Base-by-base conservation (phyloP, 2,329 filamentous ascomycete genomes). In the Colletotrichum caudatum region DNA sequence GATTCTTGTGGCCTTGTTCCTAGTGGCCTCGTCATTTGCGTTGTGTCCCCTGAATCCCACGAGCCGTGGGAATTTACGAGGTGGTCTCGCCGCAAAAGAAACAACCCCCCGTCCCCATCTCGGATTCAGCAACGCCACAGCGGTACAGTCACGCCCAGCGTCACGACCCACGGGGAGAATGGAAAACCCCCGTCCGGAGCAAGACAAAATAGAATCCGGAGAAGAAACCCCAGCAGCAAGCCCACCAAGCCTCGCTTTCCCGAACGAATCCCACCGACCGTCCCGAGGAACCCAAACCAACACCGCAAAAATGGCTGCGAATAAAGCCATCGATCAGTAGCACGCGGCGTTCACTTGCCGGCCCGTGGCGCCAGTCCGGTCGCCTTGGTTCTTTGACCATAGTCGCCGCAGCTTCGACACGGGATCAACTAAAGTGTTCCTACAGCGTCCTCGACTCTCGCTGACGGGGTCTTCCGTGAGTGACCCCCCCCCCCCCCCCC, bases 291-390 rank as follows among this genome's bases (percentile, higher is more conserved):
- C 37, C 56, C 35, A 23, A 41, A 37, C 9, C 11, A 11, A 11
- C 16, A 37, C 33, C 44, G 33, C 50, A 58, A 37, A 37, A 59
- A 33, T 41, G 29, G 23, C 41, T 33, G 14, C 23, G 58, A 62
- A 39, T 26, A 16, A 16, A 53, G 58, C 46, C 41, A 62, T n/a
- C 62, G 33, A 39, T 41, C 58, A 44, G 39, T 41, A 58, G 39
- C 56, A 39, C 41, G 50, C 26, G 64, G 57, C 64, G 58, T 46
- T 48, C 65, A 58, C 69, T 69, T 71, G 59, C 59, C 59, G 59
- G 29, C 39, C 29, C 59, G 65, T 69, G 69, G 69, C 69, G 69
- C 5, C 59, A 35, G 64, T 23, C 59, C 57, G 59, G 65, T 53
- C 41, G 39, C 65, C 44, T 54, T 44, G 16, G 29, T 71, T 29